A percentile compares a stretch with the other conserved stretches of the same genome.
Conservation (phyloP, 139 green algal species). For the Chara braunii region DNA sequence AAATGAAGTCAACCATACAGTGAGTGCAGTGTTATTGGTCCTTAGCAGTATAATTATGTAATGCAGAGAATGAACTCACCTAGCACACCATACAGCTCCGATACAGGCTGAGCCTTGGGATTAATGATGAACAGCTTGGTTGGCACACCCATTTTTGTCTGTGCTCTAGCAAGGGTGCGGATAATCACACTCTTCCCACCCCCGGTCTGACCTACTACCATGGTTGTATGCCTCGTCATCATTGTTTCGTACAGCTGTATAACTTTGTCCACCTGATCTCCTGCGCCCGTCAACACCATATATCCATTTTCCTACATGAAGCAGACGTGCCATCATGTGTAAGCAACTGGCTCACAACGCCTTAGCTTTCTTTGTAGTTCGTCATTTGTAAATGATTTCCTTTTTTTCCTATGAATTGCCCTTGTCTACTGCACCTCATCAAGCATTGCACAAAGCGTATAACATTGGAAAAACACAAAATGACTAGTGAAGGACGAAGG, state of each 20-base stretch:
- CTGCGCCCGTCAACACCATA: slow-evolving; percentile 45
- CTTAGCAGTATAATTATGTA: background rate
- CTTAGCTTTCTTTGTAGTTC: too few species aligned
- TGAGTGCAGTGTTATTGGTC: too few species aligned
- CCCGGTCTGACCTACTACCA: slow-evolving; percentile 75
- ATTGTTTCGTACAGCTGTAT: slow-evolving; percentile 81
- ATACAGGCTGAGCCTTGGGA: slow-evolving; percentile 62
- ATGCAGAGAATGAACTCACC: background rate
- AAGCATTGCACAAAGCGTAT: too few species aligned
- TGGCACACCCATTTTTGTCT: slow-evolving; percentile 69
- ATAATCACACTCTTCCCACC: slow-evolving; percentile 82
- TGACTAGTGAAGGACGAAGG: too few species aligned
- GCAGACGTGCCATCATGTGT: too few species aligned
- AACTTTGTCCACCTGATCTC: slow-evolving; percentile 72
- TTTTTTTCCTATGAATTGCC: too few species aligned
- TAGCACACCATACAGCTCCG: slow-evolving; percentile 67
- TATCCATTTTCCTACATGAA: slow-evolving; percentile 24
- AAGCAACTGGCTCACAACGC: too few species aligned
- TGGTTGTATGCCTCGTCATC: slow-evolving; percentile 75
- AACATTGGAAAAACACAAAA: too few species aligned
- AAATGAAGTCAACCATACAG: too few species aligned
- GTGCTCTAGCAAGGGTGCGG: slow-evolving; percentile 61
- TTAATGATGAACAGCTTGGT: slow-evolving; percentile 70
- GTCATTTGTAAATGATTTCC: too few species aligned
- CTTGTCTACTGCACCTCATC: too few species aligned